phyloP scores from a whole-genome alignment of 129 eudicot species.

The Centella asiatica region DNA sequence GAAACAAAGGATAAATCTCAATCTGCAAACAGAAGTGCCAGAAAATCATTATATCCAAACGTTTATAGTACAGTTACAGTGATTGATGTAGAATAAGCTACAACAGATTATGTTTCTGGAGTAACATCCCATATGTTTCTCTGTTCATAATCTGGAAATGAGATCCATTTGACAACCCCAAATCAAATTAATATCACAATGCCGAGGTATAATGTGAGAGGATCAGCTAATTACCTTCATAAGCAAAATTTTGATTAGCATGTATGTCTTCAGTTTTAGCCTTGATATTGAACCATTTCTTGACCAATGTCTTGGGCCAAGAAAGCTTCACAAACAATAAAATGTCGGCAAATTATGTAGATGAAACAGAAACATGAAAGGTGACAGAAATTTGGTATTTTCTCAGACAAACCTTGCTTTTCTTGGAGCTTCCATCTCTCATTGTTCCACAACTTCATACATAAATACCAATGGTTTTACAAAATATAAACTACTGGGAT shows the following conservation, averaged over 20 bases:
- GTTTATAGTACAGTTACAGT: constrained; percentile 17
- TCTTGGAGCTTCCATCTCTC: constrained; percentile 78
- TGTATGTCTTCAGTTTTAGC: constrained; percentile 68
- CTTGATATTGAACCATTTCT: constrained; percentile 89
- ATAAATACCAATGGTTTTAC: constrained; percentile 11
- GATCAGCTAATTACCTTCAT: constrained; percentile 35
- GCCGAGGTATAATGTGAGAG: not conserved
- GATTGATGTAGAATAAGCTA: constrained; percentile 26
- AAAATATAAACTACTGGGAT: constrained; percentile 8
- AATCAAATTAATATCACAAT: constrained; percentile 3
- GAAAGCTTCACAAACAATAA: constrained; percentile 50
- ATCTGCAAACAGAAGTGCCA: constrained; percentile 24
- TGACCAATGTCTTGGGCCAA: constrained; percentile 82
- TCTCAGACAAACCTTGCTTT: constrained; percentile 69
- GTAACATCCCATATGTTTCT: constrained; percentile 8
- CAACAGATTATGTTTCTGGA: constrained; percentile 5
- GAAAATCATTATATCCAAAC: constrained; percentile 28
- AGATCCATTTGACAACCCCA: constrained; percentile 22
- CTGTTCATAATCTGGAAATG: constrained; percentile 19
- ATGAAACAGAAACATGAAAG: not conserved
- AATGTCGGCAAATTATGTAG: constrained; percentile 17
- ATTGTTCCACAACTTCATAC: constrained; percentile 57
- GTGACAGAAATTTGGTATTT: constrained; percentile 11
- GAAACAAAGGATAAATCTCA: constrained; percentile 39
- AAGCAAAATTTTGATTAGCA: constrained; percentile 61